Base-by-base conservation (phyloP, 371 early-diverging fungal species). In the Apophysomyces sp. region DNA sequence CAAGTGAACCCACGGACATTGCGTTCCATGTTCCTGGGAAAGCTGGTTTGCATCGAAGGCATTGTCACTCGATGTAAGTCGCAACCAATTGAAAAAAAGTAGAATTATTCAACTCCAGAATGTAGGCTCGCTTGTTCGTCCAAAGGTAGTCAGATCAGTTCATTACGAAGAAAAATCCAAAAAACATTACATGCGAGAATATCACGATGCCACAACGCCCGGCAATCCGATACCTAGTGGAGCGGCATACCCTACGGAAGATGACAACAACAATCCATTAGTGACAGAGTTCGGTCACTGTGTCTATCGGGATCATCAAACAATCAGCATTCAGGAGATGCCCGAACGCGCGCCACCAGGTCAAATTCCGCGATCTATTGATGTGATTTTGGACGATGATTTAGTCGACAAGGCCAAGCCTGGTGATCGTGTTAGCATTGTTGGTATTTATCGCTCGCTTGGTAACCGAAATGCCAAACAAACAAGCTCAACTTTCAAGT, bases 321-420 rank as follows among this genome's bases (percentile, higher is more conserved):
- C 93, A 3, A 84, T 98, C 61, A 92, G 88, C 58, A 84, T 99
- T 40, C 99, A 99, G 81, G 99, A 99, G 83, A 99, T 99, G 99
- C 99, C 99, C 0, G 99, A 99, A 78, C 90, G 97, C 36, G 93
- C 99, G 2, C 99, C 98, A 16, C 91, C 99, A 15, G 99, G 99
- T 26, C 96, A 96, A 69, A 79, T 99, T 58, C 99, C 99, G 37
- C 90, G 99, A 9, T 95, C 97, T 15, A 84, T 99, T 18, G 98
- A 99, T 76, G 86, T 99, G n/a, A 86, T 99, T 41, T 74, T 99
- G 57, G 95, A 98, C 63, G 95, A 96, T 71, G 99, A 99, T 81
- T 78, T 99, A 41, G 99, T 98, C 0, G 99, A 99, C 73, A 74
- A 71, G 18, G 92, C 94, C 24, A 99, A 99, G 75, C 99, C 99